Conservation (phyloP, 345 rosid species). For the Garcia nutans region DNA sequence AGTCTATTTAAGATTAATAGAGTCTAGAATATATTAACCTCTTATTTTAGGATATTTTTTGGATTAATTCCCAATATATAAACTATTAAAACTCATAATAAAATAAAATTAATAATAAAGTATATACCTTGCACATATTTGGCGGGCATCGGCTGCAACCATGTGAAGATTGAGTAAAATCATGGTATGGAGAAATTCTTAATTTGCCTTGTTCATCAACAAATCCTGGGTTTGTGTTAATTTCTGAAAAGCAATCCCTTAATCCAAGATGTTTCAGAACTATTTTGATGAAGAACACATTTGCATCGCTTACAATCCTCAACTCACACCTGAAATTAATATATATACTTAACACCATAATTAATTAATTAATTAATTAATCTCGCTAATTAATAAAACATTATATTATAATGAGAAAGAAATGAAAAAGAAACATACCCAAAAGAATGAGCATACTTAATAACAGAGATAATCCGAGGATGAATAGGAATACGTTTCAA, state of each 20-base stretch:
- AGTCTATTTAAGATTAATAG: too few species aligned
- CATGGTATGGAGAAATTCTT: conserved; percentile 64
- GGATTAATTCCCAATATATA: too few species aligned
- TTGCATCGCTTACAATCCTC: conserved; percentile 79
- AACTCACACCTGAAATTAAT: conserved; percentile 64
- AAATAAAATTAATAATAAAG: too few species aligned
- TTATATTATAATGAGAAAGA: neutral
- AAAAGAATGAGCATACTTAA: conserved; percentile 68
- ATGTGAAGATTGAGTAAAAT: conserved; percentile 56
- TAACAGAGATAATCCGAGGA: conserved; percentile 63
- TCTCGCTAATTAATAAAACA: neutral
- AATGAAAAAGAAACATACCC: conserved; percentile 45
- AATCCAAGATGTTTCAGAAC: conserved; percentile 64
- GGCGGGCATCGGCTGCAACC: conserved; percentile 80
- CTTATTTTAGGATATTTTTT: too few species aligned
- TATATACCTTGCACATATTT: conserved; percentile 88
- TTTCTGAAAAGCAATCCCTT: conserved; percentile 66
- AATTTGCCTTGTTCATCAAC: conserved; percentile 55
- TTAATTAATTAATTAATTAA: too few species aligned
- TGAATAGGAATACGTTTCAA: conserved; percentile 55
- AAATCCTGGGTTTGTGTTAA: conserved; percentile 67
- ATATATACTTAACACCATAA: too few species aligned
- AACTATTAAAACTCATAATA: too few species aligned
- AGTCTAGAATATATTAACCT: too few species aligned
- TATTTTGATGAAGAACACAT: conserved; percentile 73